Evolutionary conservation across 2,329 filamentous ascomycete species (phyloP).

Genomic region (Massarina eburnea): DNA sequence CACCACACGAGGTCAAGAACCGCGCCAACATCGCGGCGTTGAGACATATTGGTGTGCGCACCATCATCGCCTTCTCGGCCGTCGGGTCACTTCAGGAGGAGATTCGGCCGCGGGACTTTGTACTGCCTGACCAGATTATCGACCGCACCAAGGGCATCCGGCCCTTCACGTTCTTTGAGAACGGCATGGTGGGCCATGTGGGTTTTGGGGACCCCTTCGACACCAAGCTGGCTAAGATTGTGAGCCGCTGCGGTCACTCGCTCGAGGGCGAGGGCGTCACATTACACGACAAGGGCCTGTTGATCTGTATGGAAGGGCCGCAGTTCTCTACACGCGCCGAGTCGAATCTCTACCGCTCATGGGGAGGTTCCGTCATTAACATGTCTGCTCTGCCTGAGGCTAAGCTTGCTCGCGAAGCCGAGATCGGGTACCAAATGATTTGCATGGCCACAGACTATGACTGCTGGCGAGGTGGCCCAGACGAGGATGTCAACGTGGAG

Average conservation of each 20-base stretch:
- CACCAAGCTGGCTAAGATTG: slow-evolving; percentile 70
- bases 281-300: slow-evolving; percentile 79
- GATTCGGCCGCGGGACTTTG: slow-evolving; percentile 94
- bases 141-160: slow-evolving; percentile 95
- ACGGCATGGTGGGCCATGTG: slow-evolving; percentile 88
- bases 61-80: slow-evolving; percentile 90
- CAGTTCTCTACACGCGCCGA: slow-evolving; percentile 97
- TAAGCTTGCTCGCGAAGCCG: slow-evolving; percentile 93
- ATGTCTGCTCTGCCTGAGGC: slow-evolving; percentile 96
- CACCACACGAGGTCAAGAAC: slow-evolving; percentile 91
- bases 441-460: slow-evolving; percentile 99
- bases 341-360: slow-evolving; percentile 89
- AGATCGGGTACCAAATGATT: slow-evolving; percentile 97
- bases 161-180: slow-evolving; percentile 94
- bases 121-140: slow-evolving; percentile 94
- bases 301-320: slow-evolving; percentile 98
- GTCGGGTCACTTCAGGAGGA: slow-evolving; percentile 90
- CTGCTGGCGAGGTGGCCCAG: slow-evolving; percentile 84
- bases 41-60: slow-evolving; percentile 83
- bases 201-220: slow-evolving; percentile 97
- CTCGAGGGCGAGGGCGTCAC: slow-evolving; percentile 82
- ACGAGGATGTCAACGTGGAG: slow-evolving; percentile 81
- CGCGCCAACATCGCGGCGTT: slow-evolving; percentile 99
- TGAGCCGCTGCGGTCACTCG: slow-evolving; percentile 73
- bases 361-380: slow-evolving; percentile 95